Evolutionary conservation across 208 protist genomes (phyloP), one percentile per base, ranked within the genome.

Genomic region (Acanthamoeba sp.): DNA sequence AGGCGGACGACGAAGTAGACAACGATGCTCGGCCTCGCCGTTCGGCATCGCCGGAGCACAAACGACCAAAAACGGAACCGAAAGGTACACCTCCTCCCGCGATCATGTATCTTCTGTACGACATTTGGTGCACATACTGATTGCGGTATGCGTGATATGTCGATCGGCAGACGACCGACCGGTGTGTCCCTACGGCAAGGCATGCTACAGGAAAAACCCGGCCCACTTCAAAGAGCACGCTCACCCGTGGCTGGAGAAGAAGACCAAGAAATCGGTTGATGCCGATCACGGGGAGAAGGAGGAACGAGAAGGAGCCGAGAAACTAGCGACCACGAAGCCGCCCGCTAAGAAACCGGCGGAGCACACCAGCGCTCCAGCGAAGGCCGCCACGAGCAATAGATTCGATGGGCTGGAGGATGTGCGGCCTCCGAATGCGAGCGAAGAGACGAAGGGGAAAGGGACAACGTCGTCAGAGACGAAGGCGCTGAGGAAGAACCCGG

Each of bases 241-340:
- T 32, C 62, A 69, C n/a, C 62, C 62, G 62, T 69, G 62, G 62
- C 62, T 69, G 9, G 62, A 69, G 29, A 36, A 69, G 62, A 62
- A 62, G 55, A 62, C 16, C 20, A n/a, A 62, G n/a, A 69, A 69
- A 5, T 36, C 7, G 62, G 27, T 2, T 29, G 27, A 16, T 1
- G 62, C 24, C n/a, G 62, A 38, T 14, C 1, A 69, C 29, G n/a
- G n/a, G n/a, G n/a, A n/a, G n/a, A n/a, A n/a, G n/a, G n/a, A n/a
- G n/a, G n/a, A n/a, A n/a, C n/a, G 5, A 16, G 29, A 69, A 24
- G 29, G 20, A 36, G 59, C 32, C 24, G n/a, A 36, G n/a, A 66
- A 66, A 27, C 62, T 10, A 16, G 29, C 1, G 62, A 6, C 62
- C n/a, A 16, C 20, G 62, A 36, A 36, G 62, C 9, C 62, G n/a